phyloP scores from a whole-genome alignment of 208 protist genomes.

The Porcisia deanei region DNA sequence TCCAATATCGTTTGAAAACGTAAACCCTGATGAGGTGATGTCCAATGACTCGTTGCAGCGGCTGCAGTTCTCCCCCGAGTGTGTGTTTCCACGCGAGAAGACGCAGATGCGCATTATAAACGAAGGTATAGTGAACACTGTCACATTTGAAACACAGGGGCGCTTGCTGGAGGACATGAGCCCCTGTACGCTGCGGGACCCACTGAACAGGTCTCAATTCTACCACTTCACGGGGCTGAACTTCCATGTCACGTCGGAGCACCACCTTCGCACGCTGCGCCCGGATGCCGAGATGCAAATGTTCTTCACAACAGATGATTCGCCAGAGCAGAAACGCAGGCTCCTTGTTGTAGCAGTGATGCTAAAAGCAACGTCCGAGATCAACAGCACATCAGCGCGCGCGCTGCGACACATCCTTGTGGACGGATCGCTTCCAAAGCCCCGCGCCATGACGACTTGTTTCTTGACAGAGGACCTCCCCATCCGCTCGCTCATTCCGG shows the following conservation, averaged over 20 bases:
- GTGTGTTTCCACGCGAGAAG: conserved; percentile 45
- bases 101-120: conserved; percentile 69
- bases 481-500: conserved; percentile 48
- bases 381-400: conserved; percentile 57
- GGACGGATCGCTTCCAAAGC: conserved; percentile 54
- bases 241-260: conserved; percentile 69
- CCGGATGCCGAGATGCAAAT: conserved; percentile 77
- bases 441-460: conserved; percentile 63
- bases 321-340: conserved; percentile 23
- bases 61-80: conserved; percentile 61
- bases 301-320: conserved; percentile 37
- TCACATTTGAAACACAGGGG: conserved; percentile 37
- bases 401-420: conserved; percentile 69
- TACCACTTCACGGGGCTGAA: conserved; percentile 67
- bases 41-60: conserved; percentile 24
- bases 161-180: conserved; percentile 34
- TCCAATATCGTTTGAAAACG: conserved; percentile 69
- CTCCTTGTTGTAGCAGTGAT: conserved; percentile 59
- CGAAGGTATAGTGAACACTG: conserved; percentile 45
- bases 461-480: conserved; percentile 54
- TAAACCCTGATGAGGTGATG: conserved; percentile 49
- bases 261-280: conserved; percentile 51
- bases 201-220: conserved; percentile 28
- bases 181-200: conserved; percentile 60
- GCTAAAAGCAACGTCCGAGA: conserved; percentile 52